Evolutionary conservation across 305 asterid genomes (phyloP).

Genomic region (Fraxinus baroniana): DNA sequence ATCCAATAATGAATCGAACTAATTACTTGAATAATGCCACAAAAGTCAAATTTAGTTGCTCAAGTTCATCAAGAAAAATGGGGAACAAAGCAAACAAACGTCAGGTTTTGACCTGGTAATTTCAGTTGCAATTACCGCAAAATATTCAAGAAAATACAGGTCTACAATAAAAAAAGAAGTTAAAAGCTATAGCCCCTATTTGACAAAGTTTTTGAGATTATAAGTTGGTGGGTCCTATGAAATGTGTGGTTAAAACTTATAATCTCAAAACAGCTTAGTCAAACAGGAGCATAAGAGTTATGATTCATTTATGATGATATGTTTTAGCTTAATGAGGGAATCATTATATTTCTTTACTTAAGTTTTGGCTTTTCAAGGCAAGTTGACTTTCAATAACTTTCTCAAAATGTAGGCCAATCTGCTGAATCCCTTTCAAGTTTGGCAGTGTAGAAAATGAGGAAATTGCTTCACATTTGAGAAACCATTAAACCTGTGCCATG

Average conservation of each 20-base stretch:
- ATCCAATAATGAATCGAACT: not conserved
- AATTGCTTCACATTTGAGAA: constrained; percentile 1
- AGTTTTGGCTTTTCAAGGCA: not conserved
- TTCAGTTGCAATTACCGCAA: not conserved
- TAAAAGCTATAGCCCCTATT: not conserved
- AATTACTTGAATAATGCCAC: not conserved
- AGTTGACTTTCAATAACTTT: not conserved
- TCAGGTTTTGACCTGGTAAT: not conserved
- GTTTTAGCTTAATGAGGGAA: not conserved
- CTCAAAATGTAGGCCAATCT: not conserved
- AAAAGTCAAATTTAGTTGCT: not conserved
- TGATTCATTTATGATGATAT: not conserved
- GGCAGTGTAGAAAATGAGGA: not conserved
- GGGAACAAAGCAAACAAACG: not conserved
- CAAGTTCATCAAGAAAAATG: not conserved
- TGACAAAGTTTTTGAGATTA: not conserved
- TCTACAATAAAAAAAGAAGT: not conserved
- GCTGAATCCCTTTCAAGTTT: not conserved
- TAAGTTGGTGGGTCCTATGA: not conserved
- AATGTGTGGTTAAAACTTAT: not conserved
- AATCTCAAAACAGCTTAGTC: not conserved
- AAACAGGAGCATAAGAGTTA: not conserved
- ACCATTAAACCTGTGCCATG: not conserved
- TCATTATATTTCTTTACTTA: not conserved
- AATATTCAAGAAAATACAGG: not conserved